These are phyloP conservation scores for Pleurotus pulmonarius DNA, from an alignment of 768 basidiomycete species.

Conservation along the genomic window DNA sequence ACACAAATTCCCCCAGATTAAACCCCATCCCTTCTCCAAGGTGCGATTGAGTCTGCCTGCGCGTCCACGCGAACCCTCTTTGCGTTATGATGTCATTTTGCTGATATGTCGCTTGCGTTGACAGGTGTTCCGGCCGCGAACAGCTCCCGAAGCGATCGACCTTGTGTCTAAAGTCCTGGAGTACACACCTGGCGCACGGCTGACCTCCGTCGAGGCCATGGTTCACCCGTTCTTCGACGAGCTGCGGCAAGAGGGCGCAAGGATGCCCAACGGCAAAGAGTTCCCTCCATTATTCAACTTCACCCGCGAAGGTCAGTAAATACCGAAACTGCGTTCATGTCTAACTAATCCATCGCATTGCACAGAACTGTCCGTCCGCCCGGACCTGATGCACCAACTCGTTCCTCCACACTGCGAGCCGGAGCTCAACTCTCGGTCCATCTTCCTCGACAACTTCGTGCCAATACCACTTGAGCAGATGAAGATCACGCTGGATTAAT, in stretches of 20 bases:
- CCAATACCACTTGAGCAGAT: slow-evolving; percentile 97
- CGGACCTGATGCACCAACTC: slow-evolving; percentile 88
- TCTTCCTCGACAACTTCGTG: slow-evolving; percentile 87
- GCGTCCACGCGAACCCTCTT: neutral
- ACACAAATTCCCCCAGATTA: slow-evolving; percentile 99
- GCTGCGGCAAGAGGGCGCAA: slow-evolving; percentile 81
- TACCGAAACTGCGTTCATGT: neutral
- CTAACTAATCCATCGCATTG: slow-evolving; percentile 2
- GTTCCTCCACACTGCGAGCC: slow-evolving; percentile 89
- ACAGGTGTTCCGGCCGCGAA: slow-evolving; percentile 97
- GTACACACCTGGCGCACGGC: slow-evolving; percentile 93
- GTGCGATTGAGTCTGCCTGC: slow-evolving; percentile 32
- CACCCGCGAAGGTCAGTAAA: slow-evolving; percentile 82
- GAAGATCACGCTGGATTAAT: slow-evolving; percentile 90
- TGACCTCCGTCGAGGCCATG: slow-evolving; percentile 91
- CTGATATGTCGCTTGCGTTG: slow-evolving; percentile 12
- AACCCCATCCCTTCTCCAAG: slow-evolving; percentile 99
- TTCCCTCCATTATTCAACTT: slow-evolving; percentile 95
- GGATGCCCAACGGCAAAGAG: slow-evolving; percentile 96
- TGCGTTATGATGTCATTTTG: slow-evolving; percentile 6
- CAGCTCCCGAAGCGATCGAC: slow-evolving; percentile 93
- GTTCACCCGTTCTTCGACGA: slow-evolving; percentile 97
- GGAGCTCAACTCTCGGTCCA: slow-evolving; percentile 81
- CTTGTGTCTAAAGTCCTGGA: slow-evolving; percentile 92
- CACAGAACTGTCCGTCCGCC: slow-evolving; percentile 91